Conservation (phyloP, 805 yeast genomes). For the Starmerella floris region DNA sequence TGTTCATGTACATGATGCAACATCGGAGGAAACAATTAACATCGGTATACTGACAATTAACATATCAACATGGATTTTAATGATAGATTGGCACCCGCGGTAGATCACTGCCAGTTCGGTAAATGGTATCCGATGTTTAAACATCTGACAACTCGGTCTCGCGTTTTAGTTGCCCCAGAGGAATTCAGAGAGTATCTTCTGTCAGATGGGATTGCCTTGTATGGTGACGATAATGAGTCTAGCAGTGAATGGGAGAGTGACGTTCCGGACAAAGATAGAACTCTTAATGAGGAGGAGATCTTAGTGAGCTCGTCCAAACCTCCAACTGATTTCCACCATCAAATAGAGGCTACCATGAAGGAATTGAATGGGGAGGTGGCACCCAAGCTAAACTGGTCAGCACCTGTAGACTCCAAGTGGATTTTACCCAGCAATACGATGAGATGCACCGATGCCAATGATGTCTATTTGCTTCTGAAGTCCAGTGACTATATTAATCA, state of each 20-base stretch:
- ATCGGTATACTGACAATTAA: no score
- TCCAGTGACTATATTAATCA: slow-evolving; percentile 80
- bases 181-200: slow-evolving; percentile 47
- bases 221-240: slow-evolving; percentile 30
- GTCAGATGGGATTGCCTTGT: slow-evolving; percentile 56
- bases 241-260: slow-evolving; percentile 24
- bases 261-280: slow-evolving; percentile 35
- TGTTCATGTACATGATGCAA: no score
- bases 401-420: slow-evolving; percentile 93
- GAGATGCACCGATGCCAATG: slow-evolving; percentile 58
- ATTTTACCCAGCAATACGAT: slow-evolving; percentile 64
- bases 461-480: slow-evolving; percentile 66
- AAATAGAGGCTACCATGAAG: slow-evolving; percentile 35
- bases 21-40: no score
- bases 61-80: no score
- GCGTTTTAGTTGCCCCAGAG: slow-evolving; percentile 44
- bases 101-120: slow-evolving; percentile 13
- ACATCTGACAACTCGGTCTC: slow-evolving; percentile 37
- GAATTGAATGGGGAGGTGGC: slow-evolving; percentile 46
- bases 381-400: slow-evolving; percentile 93
- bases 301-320: slow-evolving; percentile 28
- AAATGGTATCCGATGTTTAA: slow-evolving; percentile 46
- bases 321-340: slow-evolving; percentile 39
- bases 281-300: slow-evolving; percentile 30
- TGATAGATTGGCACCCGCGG: slow-evolving; percentile 36